These are phyloP conservation scores for Phytophthora foliorum DNA, from an alignment of 352 stramenopile genomes.

Conservation along the genomic window DNA sequence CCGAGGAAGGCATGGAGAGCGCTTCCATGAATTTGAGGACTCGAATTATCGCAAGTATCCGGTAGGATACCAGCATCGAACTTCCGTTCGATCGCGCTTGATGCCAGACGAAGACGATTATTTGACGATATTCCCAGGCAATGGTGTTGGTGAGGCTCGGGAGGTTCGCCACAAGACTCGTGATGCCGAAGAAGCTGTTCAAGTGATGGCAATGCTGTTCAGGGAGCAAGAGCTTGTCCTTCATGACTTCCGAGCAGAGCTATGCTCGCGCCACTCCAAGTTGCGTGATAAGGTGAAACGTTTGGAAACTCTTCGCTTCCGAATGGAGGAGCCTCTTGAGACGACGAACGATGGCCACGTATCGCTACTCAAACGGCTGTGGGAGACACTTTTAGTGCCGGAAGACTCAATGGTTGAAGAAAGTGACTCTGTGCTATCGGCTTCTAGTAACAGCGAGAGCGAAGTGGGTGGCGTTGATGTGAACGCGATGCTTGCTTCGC, in stretches of 20 bases:
- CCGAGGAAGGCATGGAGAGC: slow-evolving; percentile 52
- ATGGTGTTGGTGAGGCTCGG: slow-evolving; percentile 49
- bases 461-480: slow-evolving; percentile 53
- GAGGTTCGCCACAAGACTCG: slow-evolving; percentile 63
- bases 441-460: slow-evolving; percentile 29
- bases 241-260: slow-evolving; percentile 68
- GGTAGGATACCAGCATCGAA: slow-evolving; percentile 67
- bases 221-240: slow-evolving; percentile 64
- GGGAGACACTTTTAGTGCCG: slow-evolving; percentile 59
- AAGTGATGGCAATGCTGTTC: slow-evolving; percentile 73
- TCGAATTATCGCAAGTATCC: slow-evolving; percentile 75
- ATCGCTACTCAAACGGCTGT: slow-evolving; percentile 73
- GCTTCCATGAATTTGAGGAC: slow-evolving; percentile 81
- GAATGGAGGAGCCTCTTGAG: slow-evolving; percentile 78
- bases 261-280: slow-evolving; percentile 50
- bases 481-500: slow-evolving; percentile 61
- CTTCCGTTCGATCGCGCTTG: slow-evolving; percentile 61
- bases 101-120: slow-evolving; percentile 58
- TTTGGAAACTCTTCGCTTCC: slow-evolving; percentile 77
- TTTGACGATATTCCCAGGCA: slow-evolving; percentile 42
- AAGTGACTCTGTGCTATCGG: slow-evolving; percentile 23
- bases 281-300: slow-evolving; percentile 73
- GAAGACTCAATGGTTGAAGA: slow-evolving; percentile 38
- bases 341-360: slow-evolving; percentile 60
- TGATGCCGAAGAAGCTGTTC: slow-evolving; percentile 74